Evolutionary conservation across 495 filamentous ascomycete genomes (phyloP), one percentile per base, ranked within the genome.

Genomic region (Bathelium albidoporum): DNA sequence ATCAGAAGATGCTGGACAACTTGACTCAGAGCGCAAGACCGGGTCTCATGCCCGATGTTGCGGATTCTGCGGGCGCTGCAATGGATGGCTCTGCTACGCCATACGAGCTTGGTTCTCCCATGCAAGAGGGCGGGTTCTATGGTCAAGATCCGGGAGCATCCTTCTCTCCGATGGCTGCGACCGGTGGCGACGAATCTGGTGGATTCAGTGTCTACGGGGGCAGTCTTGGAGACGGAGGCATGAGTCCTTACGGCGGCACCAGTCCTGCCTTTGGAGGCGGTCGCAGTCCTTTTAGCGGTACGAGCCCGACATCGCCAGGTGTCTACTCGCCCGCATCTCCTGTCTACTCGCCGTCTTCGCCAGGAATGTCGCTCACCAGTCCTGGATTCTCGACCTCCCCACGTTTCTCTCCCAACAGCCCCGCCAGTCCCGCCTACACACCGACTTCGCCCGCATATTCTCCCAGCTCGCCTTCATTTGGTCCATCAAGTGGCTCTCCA

Each of bases 1-100:
- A 99, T 75, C 90, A 94, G 65, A 87, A 86, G 74, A 91, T 97
- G 87, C 83, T 97, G 31, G 90, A 95, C 74, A 95, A 92, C 1
- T 90, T 96, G 65, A 90, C 95, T 31, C 58, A 58, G 24, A 91
- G 90, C 24, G 89, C 94, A 73, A 93, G 93, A 73, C 88, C 87
- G 77, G 85, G 85, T 66, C 79, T 92, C 41, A 89, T 90, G 80
- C 84, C 85, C 31, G 85, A 84, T 59, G 85, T 94, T 73, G 83
- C 84, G 7, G 80, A 85, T 53, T 91, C 89, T 76, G 87, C 86
- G 62, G 80, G 79, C 31, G 90, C 91, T 62, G 43, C 63, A 22
- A 68, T 68, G 65, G 68, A 68, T 58, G 94, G 94, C 66, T 89
- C 91, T 45, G 88, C 90, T 26, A 99, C 94, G 22, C 95, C 95